These are phyloP conservation scores for Eucalyptus paniculata DNA, from an alignment of 345 rosid genomes.

Conservation along the genomic window DNA sequence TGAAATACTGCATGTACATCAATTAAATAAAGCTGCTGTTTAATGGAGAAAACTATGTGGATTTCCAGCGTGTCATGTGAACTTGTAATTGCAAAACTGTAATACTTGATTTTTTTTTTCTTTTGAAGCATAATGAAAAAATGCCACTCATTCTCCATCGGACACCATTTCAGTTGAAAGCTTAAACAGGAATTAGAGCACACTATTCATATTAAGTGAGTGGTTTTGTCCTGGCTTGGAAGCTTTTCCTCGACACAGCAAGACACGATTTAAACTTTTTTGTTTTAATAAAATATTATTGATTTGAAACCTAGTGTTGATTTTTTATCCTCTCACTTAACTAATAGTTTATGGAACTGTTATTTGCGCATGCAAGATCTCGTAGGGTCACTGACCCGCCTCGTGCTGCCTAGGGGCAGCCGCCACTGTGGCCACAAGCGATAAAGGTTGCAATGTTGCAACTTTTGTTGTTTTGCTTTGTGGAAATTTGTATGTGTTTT, in stretches of 20 bases:
- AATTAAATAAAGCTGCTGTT: not conserved
- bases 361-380: not conserved
- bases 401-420: too few species aligned
- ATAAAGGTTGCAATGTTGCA: not conserved
- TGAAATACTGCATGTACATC: not conserved
- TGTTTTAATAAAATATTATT: not conserved
- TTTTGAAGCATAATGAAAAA: not conserved
- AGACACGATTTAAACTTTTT: too few species aligned
- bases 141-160: too few species aligned
- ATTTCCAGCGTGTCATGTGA: not conserved
- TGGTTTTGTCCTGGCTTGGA: too few species aligned
- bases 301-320: not conserved
- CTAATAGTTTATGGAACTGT: not conserved
- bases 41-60: not conserved
- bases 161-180: too few species aligned
- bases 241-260: too few species aligned
- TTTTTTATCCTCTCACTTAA: not conserved
- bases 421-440: not conserved
- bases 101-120: not conserved
- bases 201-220: too few species aligned
- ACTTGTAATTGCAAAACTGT: not conserved
- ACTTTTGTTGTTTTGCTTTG: not conserved
- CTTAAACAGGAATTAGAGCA: rapidly evolving
- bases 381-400: not conserved
- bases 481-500: not conserved